phyloP scores from a whole-genome alignment of 495 filamentous ascomycete species.

The Cudoniella acicularis region DNA sequence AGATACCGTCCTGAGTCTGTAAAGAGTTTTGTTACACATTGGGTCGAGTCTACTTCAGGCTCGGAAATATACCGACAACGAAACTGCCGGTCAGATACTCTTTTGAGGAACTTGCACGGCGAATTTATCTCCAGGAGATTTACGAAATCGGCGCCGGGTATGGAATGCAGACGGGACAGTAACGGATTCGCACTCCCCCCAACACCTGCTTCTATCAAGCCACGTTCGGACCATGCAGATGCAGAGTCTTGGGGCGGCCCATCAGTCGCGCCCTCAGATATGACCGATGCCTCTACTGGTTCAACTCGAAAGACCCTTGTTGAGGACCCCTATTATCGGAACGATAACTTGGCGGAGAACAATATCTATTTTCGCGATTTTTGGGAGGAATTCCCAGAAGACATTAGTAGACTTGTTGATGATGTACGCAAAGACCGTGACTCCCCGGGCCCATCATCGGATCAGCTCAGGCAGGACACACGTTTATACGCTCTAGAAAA shows the following conservation, averaged over 20 bases:
- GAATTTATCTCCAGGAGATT: slow-evolving; percentile 26
- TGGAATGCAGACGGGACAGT: slow-evolving; percentile 26
- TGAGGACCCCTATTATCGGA: slow-evolving; percentile 21
- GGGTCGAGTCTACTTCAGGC: slow-evolving; percentile 27
- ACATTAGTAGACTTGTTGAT: slow-evolving; percentile 21
- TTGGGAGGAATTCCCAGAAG: slow-evolving; percentile 16
- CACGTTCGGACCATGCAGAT: slow-evolving; percentile 16
- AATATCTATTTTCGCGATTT: slow-evolving; percentile 17
- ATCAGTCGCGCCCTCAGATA: slow-evolving; percentile 10
- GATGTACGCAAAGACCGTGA: slow-evolving; percentile 18
- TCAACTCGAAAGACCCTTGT: slow-evolving; percentile 15
- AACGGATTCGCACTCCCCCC: slow-evolving; percentile 26
- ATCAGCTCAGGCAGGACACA: too few species aligned
- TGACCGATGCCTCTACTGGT: slow-evolving; percentile 7
- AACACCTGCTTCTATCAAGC: slow-evolving; percentile 24
- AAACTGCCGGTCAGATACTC: slow-evolving; percentile 30
- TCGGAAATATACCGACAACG: slow-evolving; percentile 24
- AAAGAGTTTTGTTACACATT: slow-evolving; percentile 28
- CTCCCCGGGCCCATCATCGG: slow-evolving; percentile 22
- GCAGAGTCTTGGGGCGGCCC: slow-evolving; percentile 7
- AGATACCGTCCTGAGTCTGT: slow-evolving; percentile 23
- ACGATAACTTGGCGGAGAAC: slow-evolving; percentile 20
- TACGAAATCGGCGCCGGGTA: slow-evolving; percentile 28
- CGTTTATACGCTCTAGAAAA: too few species aligned
- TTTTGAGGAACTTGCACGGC: slow-evolving; percentile 23